phyloP scores from a whole-genome alignment of 306 rosid species.

The Citrullus colocynthis region DNA sequence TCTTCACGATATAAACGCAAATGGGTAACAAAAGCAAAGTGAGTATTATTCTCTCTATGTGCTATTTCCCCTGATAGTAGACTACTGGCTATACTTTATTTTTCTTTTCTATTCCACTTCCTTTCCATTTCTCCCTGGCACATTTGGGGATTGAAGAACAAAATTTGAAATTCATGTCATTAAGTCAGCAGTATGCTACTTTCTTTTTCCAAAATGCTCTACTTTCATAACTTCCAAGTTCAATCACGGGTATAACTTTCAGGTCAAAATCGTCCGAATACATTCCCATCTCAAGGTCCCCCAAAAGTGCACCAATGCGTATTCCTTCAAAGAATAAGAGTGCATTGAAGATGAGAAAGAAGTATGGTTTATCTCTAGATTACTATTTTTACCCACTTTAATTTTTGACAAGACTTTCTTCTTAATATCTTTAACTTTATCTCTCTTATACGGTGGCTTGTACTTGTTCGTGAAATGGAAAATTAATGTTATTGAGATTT shows the following conservation, averaged over 20 bases:
- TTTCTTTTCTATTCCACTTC: not conserved
- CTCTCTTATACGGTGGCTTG: not conserved
- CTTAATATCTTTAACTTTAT: not conserved
- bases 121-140: not conserved
- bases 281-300: conserved; percentile 26
- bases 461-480: not conserved
- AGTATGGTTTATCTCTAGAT: conserved; percentile 21
- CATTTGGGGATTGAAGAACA: not conserved
- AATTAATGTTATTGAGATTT: not conserved
- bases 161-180: not conserved
- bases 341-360: conserved; percentile 36
- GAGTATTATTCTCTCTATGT: conserved; percentile 25
- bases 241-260: not conserved
- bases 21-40: conserved; percentile 63
- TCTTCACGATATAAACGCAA: conserved; percentile 41
- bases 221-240: conserved; percentile 12
- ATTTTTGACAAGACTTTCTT: not conserved
- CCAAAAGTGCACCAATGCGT: conserved; percentile 29
- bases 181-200: not conserved
- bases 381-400: conserved; percentile 8
- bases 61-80: not conserved
- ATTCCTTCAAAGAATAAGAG: conserved; percentile 26
- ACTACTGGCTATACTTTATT: not conserved
- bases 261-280: conserved; percentile 38
- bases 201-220: not conserved